phyloP scores from a whole-genome alignment of 176 grass and related monocot species.

The Eragrostis nindensis region DNA sequence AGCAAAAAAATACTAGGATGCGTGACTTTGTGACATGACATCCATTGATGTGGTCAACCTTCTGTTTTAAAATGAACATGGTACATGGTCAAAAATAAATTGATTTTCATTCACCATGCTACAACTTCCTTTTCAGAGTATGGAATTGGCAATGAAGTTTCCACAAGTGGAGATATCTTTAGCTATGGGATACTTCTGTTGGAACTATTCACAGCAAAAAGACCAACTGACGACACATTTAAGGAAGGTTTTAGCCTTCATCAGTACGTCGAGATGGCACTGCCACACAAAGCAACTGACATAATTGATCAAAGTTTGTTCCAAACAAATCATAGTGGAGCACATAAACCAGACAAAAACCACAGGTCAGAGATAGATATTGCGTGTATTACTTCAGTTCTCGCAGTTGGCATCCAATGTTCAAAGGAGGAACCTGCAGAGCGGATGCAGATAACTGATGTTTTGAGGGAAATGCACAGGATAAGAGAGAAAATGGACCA shows the following conservation, averaged over 20 bases:
- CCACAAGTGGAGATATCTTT: conserved; percentile 28
- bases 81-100: neutral
- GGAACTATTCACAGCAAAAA: conserved; percentile 34
- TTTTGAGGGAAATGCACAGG: neutral
- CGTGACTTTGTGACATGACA: neutral
- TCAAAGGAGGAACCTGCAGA: neutral
- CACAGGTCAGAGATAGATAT: neutral
- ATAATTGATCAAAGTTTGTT: neutral
- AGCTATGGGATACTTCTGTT: conserved; percentile 41
- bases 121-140: conserved; percentile 31
- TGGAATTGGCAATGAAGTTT: conserved; percentile 37
- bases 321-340: neutral
- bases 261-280: neutral
- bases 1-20: neutral
- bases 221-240: conserved; percentile 13
- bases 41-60: neutral
- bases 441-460: neutral
- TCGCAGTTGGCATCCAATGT: neutral
- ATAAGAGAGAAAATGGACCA: neutral
- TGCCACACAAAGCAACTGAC: neutral
- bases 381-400: neutral
- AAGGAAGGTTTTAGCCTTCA: conserved; percentile 8
- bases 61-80: neutral
- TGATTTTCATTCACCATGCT: neutral
- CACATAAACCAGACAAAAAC: neutral